Evolutionary conservation across 352 stramenopile genomes (phyloP), one percentile per base, ranked within the genome.

Genomic region (Phytopythium aichiense): DNA sequence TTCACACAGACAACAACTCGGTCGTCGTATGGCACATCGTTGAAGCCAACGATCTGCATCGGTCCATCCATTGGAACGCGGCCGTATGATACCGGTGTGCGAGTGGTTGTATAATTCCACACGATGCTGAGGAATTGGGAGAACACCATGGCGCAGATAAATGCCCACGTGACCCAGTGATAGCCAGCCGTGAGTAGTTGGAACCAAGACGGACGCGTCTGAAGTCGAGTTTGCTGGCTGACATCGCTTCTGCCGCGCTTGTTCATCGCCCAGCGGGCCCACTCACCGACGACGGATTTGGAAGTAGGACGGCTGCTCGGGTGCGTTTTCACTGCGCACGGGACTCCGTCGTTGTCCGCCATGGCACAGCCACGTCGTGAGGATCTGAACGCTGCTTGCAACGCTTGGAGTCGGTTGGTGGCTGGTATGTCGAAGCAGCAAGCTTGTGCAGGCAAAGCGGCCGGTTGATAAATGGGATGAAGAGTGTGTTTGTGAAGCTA

Each of bases 1-100:
- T 23, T 12, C 9, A 64, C 63, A 28, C 63, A 68, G 12, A 51
- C 63, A 20, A 68, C 56, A 4, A 64, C 63, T 15, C 63, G 63
- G 13, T 68, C 63, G 7, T 58, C 38, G 25, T 58, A 43, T 4
- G 52, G 52, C 23, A 58, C 22, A 11, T 58, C 52, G 52, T 58
- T 58, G 15, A 18, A 35, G 2, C 62, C 62, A 20, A 64, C 35
- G n/a, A 68, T 64, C 37, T 64, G 62, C 4, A 35, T 64, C 2
- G 62, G 56, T 2, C 62, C 62, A 0, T 64, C 43, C 7, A 53
- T 5, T 1, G 62, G 62, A 28, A 30, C 60, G 13, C 50, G 35
- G 1, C 62, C 62, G 30, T 57, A 68, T 1, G 45, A 1, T 2
- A 60, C 22, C 1, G 58, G 40, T 12, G 28, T 25, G 3, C 6